Evolutionary conservation across 139 green algal genomes (phyloP).

Genomic region (Chloropicon primus): DNA sequence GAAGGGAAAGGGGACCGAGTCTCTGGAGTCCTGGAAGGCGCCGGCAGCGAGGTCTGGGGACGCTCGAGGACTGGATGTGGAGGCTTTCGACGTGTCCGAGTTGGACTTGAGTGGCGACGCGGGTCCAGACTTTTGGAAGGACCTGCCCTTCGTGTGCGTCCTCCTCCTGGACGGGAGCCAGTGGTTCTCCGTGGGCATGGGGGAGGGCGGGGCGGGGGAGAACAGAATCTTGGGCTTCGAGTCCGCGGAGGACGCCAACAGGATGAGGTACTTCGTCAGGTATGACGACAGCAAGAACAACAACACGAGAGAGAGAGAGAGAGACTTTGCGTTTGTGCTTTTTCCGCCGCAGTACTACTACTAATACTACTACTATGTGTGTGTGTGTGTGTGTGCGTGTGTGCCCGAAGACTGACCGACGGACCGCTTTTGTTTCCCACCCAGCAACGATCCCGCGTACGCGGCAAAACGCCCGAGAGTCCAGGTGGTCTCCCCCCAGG

Average conservation of each 20-base stretch:
- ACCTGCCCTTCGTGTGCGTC: not conserved
- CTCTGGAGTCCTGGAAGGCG: too few species aligned
- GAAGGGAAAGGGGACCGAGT: too few species aligned
- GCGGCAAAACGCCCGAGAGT: not conserved
- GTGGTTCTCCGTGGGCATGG: not conserved
- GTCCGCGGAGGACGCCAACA: too few species aligned
- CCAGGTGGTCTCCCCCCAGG: not conserved
- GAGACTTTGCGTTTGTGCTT: too few species aligned
- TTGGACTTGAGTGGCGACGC: not conserved
- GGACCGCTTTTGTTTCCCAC: not conserved
- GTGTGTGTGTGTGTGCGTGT: not conserved
- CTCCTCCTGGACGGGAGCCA: not conserved
- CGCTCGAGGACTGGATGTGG: too few species aligned
- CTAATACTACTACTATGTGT: too few species aligned
- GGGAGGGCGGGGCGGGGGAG: not conserved
- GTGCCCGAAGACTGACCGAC: not conserved
- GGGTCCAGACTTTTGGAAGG: not conserved
- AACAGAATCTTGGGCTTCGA: not conserved
- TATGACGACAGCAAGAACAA: too few species aligned
- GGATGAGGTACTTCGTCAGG: too few species aligned
- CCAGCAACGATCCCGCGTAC: not conserved
- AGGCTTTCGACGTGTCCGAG: not conserved
- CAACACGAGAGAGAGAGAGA: too few species aligned
- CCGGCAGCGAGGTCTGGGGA: too few species aligned
- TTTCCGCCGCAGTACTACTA: too few species aligned